Evolutionary conservation across 495 filamentous ascomycete genomes (phyloP).

Genomic region (Penicillium lagena): DNA sequence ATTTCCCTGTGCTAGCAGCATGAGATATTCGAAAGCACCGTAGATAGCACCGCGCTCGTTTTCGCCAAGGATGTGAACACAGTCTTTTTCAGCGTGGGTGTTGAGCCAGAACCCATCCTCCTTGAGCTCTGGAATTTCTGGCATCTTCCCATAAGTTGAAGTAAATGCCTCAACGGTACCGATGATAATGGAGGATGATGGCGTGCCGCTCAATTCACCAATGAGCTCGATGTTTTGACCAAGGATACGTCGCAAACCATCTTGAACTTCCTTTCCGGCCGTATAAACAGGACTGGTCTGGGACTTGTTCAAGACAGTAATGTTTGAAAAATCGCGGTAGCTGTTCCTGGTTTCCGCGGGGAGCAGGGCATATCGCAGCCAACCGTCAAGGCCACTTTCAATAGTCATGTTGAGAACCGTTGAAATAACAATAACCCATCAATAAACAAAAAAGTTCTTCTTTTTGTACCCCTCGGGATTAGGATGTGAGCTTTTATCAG

Average conservation of each 20-base stretch:
- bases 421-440: no score
- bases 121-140: no score
- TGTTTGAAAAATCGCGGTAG: slow-evolving; percentile 30
- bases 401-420: no score
- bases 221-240: slow-evolving; percentile 24
- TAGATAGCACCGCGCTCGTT: slow-evolving; percentile 63
- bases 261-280: slow-evolving; percentile 49
- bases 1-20: slow-evolving; percentile 51
- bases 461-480: no score
- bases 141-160: no score
- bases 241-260: slow-evolving; percentile 48
- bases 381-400: slow-evolving; percentile 50
- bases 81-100: slow-evolving; percentile 5
- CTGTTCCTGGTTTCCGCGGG: slow-evolving; percentile 25
- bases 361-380: slow-evolving; percentile 57
- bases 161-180: no score
- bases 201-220: no score
- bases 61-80: slow-evolving; percentile 53
- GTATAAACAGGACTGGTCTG: slow-evolving; percentile 44
- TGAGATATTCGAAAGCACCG: slow-evolving; percentile 61
- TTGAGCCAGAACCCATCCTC: no score
- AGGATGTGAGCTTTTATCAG: no score
- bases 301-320: slow-evolving; percentile 47
- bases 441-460: no score
- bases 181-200: no score